Percentiles rank a stretch among this genome's conserved stretches.
These are phyloP conservation scores for Megacollybia platyphylla DNA, from an alignment of 1,284 basidiomycete genomes.

Conservation along the genomic window DNA sequence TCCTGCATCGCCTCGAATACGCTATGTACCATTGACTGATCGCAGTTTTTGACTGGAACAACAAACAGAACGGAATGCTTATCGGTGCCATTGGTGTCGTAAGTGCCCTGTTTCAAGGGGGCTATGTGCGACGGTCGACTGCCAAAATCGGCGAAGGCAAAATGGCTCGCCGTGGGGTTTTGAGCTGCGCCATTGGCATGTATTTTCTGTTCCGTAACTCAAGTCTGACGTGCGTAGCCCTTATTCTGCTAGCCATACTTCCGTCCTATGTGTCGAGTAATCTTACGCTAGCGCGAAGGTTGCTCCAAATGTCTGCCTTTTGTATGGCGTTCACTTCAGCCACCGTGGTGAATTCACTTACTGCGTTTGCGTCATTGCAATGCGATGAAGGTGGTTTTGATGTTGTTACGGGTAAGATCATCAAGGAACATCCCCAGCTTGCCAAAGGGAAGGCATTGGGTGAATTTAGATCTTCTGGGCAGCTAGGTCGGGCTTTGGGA, in stretches of 20 bases:
- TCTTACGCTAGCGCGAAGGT: slow-evolving; percentile 32
- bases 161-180: slow-evolving; percentile 70
- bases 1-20: slow-evolving; percentile 8
- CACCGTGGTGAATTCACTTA: slow-evolving; percentile 84
- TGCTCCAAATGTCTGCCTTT: slow-evolving; percentile 66
- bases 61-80: slow-evolving; percentile 79
- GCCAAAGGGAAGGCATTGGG: slow-evolving; percentile 81
- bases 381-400: slow-evolving; percentile 61
- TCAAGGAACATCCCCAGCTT: slow-evolving; percentile 46
- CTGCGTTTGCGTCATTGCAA: slow-evolving; percentile 75
- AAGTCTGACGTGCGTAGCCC: slow-evolving; percentile 8
- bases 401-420: slow-evolving; percentile 39
- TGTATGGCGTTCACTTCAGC: slow-evolving; percentile 85
- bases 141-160: slow-evolving; percentile 60
- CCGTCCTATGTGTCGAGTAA: slow-evolving; percentile 39
- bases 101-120: slow-evolving; percentile 79
- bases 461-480: slow-evolving; percentile 75
- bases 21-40: slow-evolving; percentile 1
- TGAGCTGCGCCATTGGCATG: slow-evolving; percentile 50
- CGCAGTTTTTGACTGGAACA: slow-evolving; percentile 77
- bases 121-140: slow-evolving; percentile 74
- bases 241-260: slow-evolving; percentile 57
- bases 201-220: not conserved
- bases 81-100: slow-evolving; percentile 83
- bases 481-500: slow-evolving; percentile 81